Conservation (phyloP, 1,284 basidiomycete species). For the Pseudozyma sp. region DNA sequence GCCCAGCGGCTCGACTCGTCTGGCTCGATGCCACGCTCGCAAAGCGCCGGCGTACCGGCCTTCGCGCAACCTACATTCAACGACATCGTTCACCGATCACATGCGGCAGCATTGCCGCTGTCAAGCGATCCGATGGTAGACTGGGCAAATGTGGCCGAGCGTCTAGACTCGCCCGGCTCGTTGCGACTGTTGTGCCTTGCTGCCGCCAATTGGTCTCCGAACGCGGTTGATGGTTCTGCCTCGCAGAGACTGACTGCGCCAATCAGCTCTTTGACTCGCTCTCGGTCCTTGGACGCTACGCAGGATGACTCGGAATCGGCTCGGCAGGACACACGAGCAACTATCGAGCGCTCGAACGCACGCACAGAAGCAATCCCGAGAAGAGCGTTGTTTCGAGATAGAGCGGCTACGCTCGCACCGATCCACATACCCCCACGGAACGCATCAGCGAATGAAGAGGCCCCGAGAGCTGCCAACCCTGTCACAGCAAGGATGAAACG, state of each 20-base stretch:
- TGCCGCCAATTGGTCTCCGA: constrained; percentile 6
- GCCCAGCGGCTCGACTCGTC: too few relatives aligned
- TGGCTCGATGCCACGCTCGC: too few relatives aligned
- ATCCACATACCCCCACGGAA: background rate
- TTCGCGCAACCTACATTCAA: too few relatives aligned
- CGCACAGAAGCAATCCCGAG: too few relatives aligned
- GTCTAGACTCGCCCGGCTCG: constrained; percentile 20
- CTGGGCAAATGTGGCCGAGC: constrained; percentile 22
- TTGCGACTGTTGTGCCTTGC: constrained; percentile 32
- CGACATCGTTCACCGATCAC: background rate
- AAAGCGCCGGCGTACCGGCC: too few relatives aligned
- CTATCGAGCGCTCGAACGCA: too few relatives aligned
- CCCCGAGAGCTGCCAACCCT: background rate
- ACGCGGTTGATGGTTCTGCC: background rate
- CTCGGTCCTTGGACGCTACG: constrained; percentile 1
- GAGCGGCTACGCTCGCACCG: background rate
- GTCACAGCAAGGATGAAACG: constrained; percentile 11
- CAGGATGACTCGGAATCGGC: too few relatives aligned
- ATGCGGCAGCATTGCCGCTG: background rate
- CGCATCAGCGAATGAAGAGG: background rate
- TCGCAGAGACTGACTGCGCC: background rate
- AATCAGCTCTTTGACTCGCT: background rate
- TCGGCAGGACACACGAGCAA: background rate
- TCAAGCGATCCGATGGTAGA: background rate
- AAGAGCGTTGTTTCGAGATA: too few relatives aligned